These are phyloP conservation scores for Amoebophrya sp. DNA, from an alignment of 169 alveolate genomes.

Conservation along the genomic window DNA sequence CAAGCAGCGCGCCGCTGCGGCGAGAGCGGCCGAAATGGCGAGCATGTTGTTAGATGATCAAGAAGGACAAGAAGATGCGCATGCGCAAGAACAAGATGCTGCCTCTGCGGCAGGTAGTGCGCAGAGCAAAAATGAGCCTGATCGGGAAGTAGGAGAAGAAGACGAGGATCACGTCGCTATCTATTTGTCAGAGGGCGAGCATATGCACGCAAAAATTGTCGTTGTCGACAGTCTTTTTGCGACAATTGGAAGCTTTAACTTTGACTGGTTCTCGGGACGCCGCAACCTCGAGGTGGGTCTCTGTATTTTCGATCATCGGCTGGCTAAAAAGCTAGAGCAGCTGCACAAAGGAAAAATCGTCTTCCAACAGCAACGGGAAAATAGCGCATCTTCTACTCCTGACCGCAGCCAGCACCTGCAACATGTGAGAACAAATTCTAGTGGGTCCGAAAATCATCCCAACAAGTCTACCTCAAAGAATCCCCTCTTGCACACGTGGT, in stretches of 20 bases:
- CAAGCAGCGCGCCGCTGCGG: not conserved
- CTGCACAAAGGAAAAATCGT: not conserved
- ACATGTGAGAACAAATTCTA: not conserved
- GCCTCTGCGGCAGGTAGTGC: not conserved
- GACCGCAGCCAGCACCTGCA: not conserved
- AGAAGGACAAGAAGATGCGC: not conserved
- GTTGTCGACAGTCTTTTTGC: not conserved
- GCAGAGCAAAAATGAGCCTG: too few species aligned
- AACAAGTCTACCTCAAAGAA: too few species aligned
- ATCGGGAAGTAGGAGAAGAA: too few species aligned
- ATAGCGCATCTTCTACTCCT: too few species aligned
- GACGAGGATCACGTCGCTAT: not conserved
- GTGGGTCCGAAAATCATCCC: too few species aligned
- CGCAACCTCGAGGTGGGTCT: not conserved
- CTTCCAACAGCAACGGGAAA: not conserved
- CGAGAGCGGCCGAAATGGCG: not conserved
- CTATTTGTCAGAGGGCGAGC: not conserved
- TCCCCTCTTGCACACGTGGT: not conserved
- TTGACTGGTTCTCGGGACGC: not conserved
- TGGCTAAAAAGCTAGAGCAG: not conserved
- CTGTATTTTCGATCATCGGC: not conserved
- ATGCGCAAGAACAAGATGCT: not conserved
- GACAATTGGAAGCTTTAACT: not conserved
- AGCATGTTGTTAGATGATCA: too few species aligned
- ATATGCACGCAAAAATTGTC: not conserved